Evolutionary conservation across 306 rosid genomes (phyloP).

Genomic region (Pyrus pyrifolia): DNA sequence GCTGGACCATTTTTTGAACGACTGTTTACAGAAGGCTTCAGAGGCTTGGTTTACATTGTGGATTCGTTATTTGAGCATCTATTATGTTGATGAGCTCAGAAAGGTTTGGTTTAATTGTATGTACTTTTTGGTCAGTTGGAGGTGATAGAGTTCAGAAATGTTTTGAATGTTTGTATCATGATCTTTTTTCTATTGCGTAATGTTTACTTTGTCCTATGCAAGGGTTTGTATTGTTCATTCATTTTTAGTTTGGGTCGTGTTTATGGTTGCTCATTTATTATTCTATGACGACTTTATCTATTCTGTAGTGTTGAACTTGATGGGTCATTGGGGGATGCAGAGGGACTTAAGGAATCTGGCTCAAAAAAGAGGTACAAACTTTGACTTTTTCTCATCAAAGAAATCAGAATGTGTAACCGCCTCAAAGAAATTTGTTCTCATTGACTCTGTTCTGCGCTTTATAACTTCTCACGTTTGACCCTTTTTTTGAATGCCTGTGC

Average conservation of each 20-base stretch:
- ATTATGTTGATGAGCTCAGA: background rate
- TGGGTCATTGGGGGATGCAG: constrained; percentile 68
- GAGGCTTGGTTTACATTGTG: background rate
- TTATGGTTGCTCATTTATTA: constrained; percentile 12
- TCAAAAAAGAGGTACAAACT: constrained; percentile 64
- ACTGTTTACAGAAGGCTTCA: background rate
- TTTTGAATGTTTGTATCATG: background rate
- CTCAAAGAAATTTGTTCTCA: background rate
- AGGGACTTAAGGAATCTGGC: constrained; percentile 56
- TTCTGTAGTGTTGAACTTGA: constrained; percentile 57
- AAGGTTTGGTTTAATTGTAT: background rate
- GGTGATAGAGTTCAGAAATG: background rate
- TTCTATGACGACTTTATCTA: constrained; percentile 17
- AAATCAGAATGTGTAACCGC: background rate
- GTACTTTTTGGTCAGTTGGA: background rate
- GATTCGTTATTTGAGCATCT: background rate
- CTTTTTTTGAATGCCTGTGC: background rate
- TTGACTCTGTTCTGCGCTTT: background rate
- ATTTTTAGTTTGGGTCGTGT: background rate
- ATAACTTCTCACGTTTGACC: background rate
- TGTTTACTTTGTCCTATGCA: background rate
- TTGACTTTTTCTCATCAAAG: background rate
- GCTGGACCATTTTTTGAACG: background rate
- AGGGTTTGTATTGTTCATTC: background rate
- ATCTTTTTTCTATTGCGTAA: background rate